A percentile compares a stretch with the other conserved stretches of the same genome.
Conservation (phyloP, 2,329 filamentous ascomycete species). For the Phialophora expanda region DNA sequence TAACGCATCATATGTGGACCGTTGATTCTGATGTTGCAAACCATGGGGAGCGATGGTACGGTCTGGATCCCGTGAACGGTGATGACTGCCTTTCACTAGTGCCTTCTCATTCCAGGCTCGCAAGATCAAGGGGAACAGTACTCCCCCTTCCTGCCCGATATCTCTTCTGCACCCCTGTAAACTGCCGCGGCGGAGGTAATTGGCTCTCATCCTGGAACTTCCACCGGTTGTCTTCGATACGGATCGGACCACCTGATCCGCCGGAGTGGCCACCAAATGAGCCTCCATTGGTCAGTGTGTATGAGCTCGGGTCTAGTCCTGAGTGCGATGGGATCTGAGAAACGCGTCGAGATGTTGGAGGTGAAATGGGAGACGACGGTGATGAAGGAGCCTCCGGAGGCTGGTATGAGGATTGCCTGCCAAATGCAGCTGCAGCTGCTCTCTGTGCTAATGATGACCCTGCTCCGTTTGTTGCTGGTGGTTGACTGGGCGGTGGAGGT, state of each 20-base stretch:
- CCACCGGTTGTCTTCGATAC: conserved; percentile 79
- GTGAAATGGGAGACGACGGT: conserved; percentile 48
- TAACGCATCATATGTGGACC: neutral
- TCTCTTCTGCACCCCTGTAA: conserved; percentile 72
- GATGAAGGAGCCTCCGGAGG: conserved; percentile 50
- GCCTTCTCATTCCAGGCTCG: conserved; percentile 32
- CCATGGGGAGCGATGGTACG: neutral
- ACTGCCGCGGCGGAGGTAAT: conserved; percentile 84
- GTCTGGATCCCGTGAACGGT: neutral
- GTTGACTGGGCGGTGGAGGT: conserved; percentile 44
- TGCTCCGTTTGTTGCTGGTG: conserved; percentile 43
- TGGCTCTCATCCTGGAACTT: conserved; percentile 82
- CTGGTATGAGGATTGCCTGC: conserved; percentile 44
- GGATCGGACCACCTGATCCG: conserved; percentile 24
- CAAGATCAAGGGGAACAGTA: conserved; percentile 86
- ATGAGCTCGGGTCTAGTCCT: conserved; percentile 75
- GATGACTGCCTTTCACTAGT: neutral
- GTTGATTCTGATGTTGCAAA: neutral
- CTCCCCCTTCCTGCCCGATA: conserved; percentile 92
- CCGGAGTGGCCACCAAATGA: conserved; percentile 33
- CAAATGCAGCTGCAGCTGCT: conserved; percentile 64
- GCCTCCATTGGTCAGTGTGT: conserved; percentile 72
- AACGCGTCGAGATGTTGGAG: conserved; percentile 52
- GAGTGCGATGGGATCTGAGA: conserved; percentile 56
- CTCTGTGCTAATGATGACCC: conserved; percentile 61